phyloP scores from a whole-genome alignment of 2,329 filamentous ascomycete species.

The Phyllosticta ampelicida region DNA sequence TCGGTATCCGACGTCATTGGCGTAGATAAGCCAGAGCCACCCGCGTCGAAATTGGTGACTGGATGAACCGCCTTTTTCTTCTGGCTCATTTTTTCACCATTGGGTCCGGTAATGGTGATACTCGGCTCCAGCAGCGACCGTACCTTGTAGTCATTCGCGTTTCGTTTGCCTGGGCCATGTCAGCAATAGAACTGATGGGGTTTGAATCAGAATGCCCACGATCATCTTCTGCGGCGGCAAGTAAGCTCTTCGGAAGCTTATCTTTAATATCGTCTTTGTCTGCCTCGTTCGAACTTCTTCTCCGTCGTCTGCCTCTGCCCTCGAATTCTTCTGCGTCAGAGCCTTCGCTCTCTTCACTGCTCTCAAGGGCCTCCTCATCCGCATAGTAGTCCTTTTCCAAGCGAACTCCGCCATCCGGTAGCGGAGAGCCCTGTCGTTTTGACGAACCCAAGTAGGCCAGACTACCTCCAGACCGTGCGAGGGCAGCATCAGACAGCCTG shows the following conservation, averaged over 20 bases:
- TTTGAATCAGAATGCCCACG: slow-evolving; percentile 41
- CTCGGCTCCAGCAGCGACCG: slow-evolving; percentile 57
- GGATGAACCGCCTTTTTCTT: slow-evolving; percentile 60
- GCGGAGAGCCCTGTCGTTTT: slow-evolving; percentile 37
- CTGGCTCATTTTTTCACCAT: slow-evolving; percentile 45
- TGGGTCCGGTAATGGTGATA: slow-evolving; percentile 53
- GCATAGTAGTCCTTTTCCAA: slow-evolving; percentile 57
- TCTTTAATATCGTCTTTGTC: slow-evolving; percentile 26
- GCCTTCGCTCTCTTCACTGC: slow-evolving; percentile 51
- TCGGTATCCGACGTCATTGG: slow-evolving; percentile 78
- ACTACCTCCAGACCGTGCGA: slow-evolving; percentile 52
- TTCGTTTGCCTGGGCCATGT: slow-evolving; percentile 34
- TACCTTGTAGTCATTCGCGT: slow-evolving; percentile 45
- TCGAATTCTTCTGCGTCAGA: slow-evolving; percentile 44
- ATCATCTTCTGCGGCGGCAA: slow-evolving; percentile 69
- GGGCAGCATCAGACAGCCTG: slow-evolving; percentile 59
- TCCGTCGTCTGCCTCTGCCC: slow-evolving; percentile 29
- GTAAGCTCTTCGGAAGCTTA: slow-evolving; percentile 46
- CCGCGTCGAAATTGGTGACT: slow-evolving; percentile 70
- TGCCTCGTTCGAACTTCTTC: slow-evolving; percentile 19
- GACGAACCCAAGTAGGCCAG: slow-evolving; percentile 51
- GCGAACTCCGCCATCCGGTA: slow-evolving; percentile 42
- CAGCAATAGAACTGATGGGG: background rate
- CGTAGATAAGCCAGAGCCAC: slow-evolving; percentile 46
- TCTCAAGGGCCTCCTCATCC: slow-evolving; percentile 55